Evolutionary conservation across 1,139 yeast species (phyloP).

Genomic region (Geotrichum cucujoidarum): DNA sequence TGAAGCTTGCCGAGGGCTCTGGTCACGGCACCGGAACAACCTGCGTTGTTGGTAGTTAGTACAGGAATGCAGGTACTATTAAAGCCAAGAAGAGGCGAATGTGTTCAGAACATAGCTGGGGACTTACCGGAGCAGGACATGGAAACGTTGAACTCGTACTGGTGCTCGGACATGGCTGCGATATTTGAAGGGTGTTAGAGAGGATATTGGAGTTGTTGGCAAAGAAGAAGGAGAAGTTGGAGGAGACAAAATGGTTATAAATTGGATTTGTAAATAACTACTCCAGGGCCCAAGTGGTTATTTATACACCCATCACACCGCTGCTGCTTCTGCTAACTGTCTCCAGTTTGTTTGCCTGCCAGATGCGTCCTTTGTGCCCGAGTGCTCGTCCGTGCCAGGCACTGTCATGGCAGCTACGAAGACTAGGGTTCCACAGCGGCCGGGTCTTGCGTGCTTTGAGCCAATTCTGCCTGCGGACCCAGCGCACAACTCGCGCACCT

Average conservation of each 20-base stretch:
- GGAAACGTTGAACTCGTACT: constrained; percentile 69
- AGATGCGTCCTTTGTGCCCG: too few relatives aligned
- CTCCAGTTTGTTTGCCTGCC: too few relatives aligned
- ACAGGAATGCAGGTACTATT: background rate
- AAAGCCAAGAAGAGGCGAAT: background rate
- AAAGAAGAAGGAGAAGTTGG: background rate
- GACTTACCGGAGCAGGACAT: constrained; percentile 67
- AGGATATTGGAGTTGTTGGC: background rate
- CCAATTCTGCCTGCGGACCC: too few relatives aligned
- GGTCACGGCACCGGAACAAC: constrained; percentile 85
- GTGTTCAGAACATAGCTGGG: background rate
- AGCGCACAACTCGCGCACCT: too few relatives aligned
- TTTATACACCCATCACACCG: too few relatives aligned
- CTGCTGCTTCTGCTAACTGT: too few relatives aligned
- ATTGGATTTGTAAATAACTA: background rate
- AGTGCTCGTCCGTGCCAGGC: too few relatives aligned
- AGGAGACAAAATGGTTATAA: background rate
- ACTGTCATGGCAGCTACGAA: too few relatives aligned
- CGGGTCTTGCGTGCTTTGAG: too few relatives aligned
- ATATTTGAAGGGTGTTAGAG: background rate
- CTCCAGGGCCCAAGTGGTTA: too few relatives aligned
- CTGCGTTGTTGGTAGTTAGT: constrained; percentile 27
- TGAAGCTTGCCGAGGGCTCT: constrained; percentile 67
- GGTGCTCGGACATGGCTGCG: constrained; percentile 45
- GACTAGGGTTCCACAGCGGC: too few relatives aligned